phyloP scores from a whole-genome alignment of 2,329 filamentous ascomycete genomes.

The Cordyceps pruinosa region DNA sequence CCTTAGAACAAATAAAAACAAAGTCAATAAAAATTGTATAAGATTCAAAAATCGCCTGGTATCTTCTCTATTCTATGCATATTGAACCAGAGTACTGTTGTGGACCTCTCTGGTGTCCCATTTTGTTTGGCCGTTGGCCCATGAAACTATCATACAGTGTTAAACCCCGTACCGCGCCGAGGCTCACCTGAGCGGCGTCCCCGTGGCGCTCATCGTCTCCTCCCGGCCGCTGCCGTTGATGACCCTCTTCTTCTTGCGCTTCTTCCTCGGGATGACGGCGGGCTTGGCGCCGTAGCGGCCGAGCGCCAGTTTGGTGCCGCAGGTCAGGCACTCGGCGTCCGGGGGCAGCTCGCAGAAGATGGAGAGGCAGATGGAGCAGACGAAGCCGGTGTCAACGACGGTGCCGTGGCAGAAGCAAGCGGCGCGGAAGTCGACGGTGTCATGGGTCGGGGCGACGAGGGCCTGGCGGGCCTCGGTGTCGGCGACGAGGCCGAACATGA shows the following conservation, averaged over 20 bases:
- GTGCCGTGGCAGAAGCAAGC: slow-evolving; percentile 94
- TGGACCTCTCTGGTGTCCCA: slow-evolving; percentile 13
- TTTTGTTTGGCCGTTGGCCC: background rate
- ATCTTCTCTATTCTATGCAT: slow-evolving; percentile 9
- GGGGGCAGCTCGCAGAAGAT: slow-evolving; percentile 70
- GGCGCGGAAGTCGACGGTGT: slow-evolving; percentile 92
- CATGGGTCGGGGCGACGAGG: slow-evolving; percentile 71
- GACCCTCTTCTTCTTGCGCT: slow-evolving; percentile 69
- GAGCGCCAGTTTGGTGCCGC: slow-evolving; percentile 71
- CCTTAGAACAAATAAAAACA: background rate
- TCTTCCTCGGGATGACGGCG: slow-evolving; percentile 63
- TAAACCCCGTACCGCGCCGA: background rate
- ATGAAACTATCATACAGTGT: background rate
- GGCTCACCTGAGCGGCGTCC: slow-evolving; percentile 46
- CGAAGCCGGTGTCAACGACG: slow-evolving; percentile 87
- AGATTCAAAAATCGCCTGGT: slow-evolving; percentile 10
- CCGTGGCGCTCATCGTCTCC: slow-evolving; percentile 52
- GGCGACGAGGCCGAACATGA: slow-evolving; percentile 90
- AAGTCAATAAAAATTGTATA: slow-evolving; percentile 8
- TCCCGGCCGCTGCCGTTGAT: slow-evolving; percentile 46
- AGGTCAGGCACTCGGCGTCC: slow-evolving; percentile 70
- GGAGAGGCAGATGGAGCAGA: slow-evolving; percentile 92
- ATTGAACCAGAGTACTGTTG: slow-evolving; percentile 2
- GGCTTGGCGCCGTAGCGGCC: slow-evolving; percentile 70
- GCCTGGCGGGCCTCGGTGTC: slow-evolving; percentile 47